Evolutionary conservation across 805 yeast species (phyloP).

Genomic region (Osmozyma mogii): DNA sequence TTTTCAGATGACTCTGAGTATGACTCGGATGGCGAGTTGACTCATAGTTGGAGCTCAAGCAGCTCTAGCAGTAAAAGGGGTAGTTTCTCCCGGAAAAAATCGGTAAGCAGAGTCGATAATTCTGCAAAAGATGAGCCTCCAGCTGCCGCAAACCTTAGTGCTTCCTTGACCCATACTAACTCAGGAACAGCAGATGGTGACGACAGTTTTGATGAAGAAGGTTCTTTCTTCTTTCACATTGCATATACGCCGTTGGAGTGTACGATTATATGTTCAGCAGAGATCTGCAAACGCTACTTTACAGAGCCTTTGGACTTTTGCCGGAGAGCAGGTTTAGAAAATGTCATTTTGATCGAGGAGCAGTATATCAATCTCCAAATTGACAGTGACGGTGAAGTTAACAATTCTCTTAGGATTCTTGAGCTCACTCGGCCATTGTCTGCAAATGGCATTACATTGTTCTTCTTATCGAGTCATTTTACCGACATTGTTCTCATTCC

Average conservation of each 20-base stretch:
- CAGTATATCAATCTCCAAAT: slow-evolving; percentile 48
- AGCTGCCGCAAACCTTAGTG: slow-evolving; percentile 1
- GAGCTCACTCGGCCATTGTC: slow-evolving; percentile 55
- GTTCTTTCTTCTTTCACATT: slow-evolving; percentile 46
- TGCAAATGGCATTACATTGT: slow-evolving; percentile 46
- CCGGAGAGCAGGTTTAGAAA: slow-evolving; percentile 21
- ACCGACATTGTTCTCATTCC: slow-evolving; percentile 61
- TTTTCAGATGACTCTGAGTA: slow-evolving; percentile 1
- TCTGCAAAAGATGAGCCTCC: slow-evolving; percentile 18
- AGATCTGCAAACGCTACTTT: slow-evolving; percentile 31
- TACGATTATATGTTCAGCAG: slow-evolving; percentile 46
- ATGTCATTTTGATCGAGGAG: slow-evolving; percentile 34
- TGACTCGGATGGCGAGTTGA: no score
- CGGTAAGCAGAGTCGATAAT: slow-evolving; percentile 15
- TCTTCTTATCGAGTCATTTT: slow-evolving; percentile 56
- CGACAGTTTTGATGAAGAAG: slow-evolving; percentile 22
- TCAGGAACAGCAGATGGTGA: slow-evolving; percentile 5
- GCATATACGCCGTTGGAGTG: slow-evolving; percentile 59
- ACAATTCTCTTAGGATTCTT: slow-evolving; percentile 43
- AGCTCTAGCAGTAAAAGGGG: neutral
- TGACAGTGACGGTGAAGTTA: slow-evolving; percentile 51
- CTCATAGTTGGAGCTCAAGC: neutral
- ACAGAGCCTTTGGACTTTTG: slow-evolving; percentile 30
- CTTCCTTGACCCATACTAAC: slow-evolving; percentile 2
- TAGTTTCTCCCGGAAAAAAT: neutral